Evolutionary conservation across 179 eudicot species (phyloP), one percentile per base, ranked within the genome.

Genomic region (Beta macrorhiza): DNA sequence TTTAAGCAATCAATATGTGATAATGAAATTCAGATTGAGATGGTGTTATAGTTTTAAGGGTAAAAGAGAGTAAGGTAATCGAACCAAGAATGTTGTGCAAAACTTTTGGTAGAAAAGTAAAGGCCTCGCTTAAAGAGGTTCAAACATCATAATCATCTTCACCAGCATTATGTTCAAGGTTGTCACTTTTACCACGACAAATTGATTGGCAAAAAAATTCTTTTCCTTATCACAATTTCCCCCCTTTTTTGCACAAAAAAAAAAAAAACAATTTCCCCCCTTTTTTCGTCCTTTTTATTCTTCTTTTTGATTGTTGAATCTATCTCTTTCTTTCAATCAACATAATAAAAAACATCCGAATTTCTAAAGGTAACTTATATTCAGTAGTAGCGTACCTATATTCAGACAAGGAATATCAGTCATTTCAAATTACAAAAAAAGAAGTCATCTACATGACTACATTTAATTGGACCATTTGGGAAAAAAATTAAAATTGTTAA

Each of bases 101-200:
- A 64, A 57, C 17, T n/a, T 37, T 56, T 69, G 55, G 44, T 67
- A 67, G 16, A 52, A 64, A 65, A 77, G 72, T 53, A 25, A 13
- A 67, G 20, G 32, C 11, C 37, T 37, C 29, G 13, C 10, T 63
- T 13, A 29, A 69, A 25, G 56, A 68, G 67, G 67, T 58, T 59
- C 58, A 47, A 80, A 72, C 71, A 72, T 80, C 42, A 80, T 73
- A 62, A 80, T 80, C 78, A 73, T 51, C 47, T 80, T 72, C 20
- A 51, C 71, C 77, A 49, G 69, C 72, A 72, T n/a, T 45, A 25
- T 80, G 76, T 63, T 80, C 78, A 72, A 79, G 67, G 13, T 72
- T 79, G 77, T 61, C 82, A 79, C 82, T 79, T 32, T 72, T 79
- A 29, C 70, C 77, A 79, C 59, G 77, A 79, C 77, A 79, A 79